Conservation (phyloP, 2,329 filamentous ascomycete genomes). For the Fusarium bactridioides region DNA sequence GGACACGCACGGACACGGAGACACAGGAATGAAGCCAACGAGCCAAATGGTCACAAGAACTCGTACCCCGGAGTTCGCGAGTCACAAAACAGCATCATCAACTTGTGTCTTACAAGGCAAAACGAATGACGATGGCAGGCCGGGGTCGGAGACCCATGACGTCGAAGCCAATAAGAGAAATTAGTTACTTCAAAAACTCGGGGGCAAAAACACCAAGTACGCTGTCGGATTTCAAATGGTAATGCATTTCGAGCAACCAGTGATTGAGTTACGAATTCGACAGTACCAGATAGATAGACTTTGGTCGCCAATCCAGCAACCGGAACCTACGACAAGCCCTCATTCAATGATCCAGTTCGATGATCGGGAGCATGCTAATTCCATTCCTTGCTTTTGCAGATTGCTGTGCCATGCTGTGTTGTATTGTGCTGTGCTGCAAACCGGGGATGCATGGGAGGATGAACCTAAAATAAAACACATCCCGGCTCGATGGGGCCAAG, state of each 20-base stretch:
- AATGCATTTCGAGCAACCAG: not conserved
- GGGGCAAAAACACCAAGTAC: not conserved
- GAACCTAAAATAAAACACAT: slow-evolving; percentile 5
- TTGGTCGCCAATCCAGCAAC: slow-evolving; percentile 2
- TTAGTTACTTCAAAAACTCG: not conserved
- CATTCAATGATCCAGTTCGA: not conserved
- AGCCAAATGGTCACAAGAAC: not conserved
- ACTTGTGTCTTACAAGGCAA: not conserved
- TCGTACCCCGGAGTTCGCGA: not conserved
- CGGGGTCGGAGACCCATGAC: slow-evolving; percentile 21
- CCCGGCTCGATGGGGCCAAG: not conserved
- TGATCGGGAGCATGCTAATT: not conserved
- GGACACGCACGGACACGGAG: too few species aligned
- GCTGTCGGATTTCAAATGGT: not conserved
- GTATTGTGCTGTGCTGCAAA: not conserved
- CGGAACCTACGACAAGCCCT: not conserved
- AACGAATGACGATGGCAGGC: slow-evolving; percentile 31
- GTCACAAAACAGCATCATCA: slow-evolving; percentile 5
- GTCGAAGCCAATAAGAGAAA: not conserved
- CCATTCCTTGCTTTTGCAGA: not conserved
- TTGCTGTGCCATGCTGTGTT: not conserved
- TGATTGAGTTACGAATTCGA: too few species aligned
- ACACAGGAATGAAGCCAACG: not conserved
- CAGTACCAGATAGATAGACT: slow-evolving; percentile 3
- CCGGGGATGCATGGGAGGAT: not conserved